phyloP scores from a whole-genome alignment of 345 rosid genomes.

The Raphanus raphanistrum region DNA sequence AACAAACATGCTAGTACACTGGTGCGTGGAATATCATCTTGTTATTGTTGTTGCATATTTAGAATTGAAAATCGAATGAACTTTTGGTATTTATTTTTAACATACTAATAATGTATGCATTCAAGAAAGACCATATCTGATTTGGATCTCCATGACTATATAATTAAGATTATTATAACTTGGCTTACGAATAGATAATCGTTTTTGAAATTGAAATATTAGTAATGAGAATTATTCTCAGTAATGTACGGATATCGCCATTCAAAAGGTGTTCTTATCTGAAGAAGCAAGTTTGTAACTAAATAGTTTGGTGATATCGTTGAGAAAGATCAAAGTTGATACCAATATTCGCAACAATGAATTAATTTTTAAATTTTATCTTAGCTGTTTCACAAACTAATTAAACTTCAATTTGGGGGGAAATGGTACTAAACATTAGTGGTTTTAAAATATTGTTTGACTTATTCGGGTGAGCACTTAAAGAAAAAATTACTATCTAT shows the following conservation, averaged over 20 bases:
- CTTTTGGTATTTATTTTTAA: neutral
- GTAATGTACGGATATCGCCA: neutral
- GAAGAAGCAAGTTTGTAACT: neutral
- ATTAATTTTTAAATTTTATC: neutral
- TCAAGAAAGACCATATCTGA: neutral
- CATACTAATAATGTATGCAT: neutral
- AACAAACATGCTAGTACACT: neutral
- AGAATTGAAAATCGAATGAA: too few species aligned
- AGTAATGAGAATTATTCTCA: neutral
- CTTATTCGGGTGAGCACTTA: neutral
- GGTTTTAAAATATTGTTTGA: neutral
- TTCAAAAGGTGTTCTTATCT: neutral
- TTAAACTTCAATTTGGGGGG: neutral
- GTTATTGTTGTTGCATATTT: neutral
- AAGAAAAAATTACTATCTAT: neutral
- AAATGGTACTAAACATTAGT: neutral
- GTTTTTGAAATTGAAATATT: neutral
- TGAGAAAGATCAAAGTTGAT: neutral
- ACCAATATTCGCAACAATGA: neutral
- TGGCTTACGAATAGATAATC: neutral
- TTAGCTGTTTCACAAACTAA: neutral
- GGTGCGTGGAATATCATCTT: neutral
- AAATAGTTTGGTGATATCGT: neutral
- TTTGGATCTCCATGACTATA: neutral
- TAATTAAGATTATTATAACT: neutral